phyloP scores from a whole-genome alignment of 176 grass and related monocot genomes.

The Oryza punctata region DNA sequence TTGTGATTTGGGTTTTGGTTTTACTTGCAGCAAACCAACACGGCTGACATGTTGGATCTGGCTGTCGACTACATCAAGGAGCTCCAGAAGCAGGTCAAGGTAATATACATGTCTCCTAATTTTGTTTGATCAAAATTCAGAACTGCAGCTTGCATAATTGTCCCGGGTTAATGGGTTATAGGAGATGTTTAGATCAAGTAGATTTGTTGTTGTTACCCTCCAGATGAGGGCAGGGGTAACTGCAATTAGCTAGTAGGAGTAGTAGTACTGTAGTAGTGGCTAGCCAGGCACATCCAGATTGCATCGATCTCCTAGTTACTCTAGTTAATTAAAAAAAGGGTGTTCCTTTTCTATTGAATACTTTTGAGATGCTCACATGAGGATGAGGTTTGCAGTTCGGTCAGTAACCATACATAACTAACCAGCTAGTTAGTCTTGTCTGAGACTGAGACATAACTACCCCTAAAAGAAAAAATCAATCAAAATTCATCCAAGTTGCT shows the following conservation, averaged over 20 bases:
- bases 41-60: conserved; percentile 95
- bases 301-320: not conserved
- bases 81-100: conserved; percentile 94
- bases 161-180: not conserved
- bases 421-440: not conserved
- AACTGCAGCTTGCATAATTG: not conserved
- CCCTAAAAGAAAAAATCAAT: not conserved
- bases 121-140: not conserved
- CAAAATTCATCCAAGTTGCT: not conserved
- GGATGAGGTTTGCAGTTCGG: not conserved
- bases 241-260: conserved; percentile 1
- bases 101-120: conserved; percentile 13
- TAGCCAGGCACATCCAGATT: not conserved
- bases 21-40: conserved; percentile 91
- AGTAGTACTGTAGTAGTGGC: not conserved
- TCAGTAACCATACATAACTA: not conserved
- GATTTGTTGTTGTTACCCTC: conserved; percentile 36
- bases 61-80: conserved; percentile 98
- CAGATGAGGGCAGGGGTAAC: conserved; percentile 44
- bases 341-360: not conserved
- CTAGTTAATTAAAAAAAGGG: not conserved
- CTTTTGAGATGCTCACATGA: not conserved
- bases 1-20: not conserved
- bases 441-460: too few species aligned
- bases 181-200: not conserved